Evolutionary conservation across 768 basidiomycete genomes (phyloP), one percentile per base, ranked within the genome.

Genomic region (Boletus insuetus): DNA sequence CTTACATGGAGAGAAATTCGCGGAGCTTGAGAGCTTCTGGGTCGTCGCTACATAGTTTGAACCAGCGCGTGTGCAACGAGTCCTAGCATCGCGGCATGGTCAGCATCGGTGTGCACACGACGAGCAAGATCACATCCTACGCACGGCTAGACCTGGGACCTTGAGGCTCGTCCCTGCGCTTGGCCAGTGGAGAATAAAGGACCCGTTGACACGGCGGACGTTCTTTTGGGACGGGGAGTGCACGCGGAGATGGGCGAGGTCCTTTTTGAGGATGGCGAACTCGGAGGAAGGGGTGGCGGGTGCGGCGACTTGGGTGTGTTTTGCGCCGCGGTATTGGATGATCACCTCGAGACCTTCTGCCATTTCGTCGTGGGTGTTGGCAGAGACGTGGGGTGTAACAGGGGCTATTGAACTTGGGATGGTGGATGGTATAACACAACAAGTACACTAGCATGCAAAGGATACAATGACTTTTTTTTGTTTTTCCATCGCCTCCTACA

Each of bases 201-300:
- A 55, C 0, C 64, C 66, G 3, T 49, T 16, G 44, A 54, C 45
- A 13, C 59, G 65, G 1, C 20, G 55, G n/a, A 70, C 60, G 54
- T 70, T 70, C 50, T 46, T 71, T 17, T 67, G 58, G 20, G 68
- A 60, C 0, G 69, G 70, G 0, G 56, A 61, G 44, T 72, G 69
- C 2, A 68, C 70, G 49, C 70, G 66, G 38, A 72, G 70, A 38
- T 55, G 57, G n/a, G 41, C 53, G 29, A 72, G 64, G 53, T 72
- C 69, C 40, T 55, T 60, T 49, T 71, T 63, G 37, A 70, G 51
- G 44, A 60, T 62, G 38, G 58, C 58, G 39, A 69, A 55, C 12
- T 47, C 66, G 31, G 59, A 59, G 2, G 68, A 57, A 6, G 53
- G 0, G 7, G 57, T 58, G 0, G 49, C 20, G 8, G 62, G 54